Evolutionary conservation across 2,329 filamentous ascomycete species (phyloP), one percentile per base, ranked within the genome.

Genomic region (Neofusicoccum umdonicola): DNA sequence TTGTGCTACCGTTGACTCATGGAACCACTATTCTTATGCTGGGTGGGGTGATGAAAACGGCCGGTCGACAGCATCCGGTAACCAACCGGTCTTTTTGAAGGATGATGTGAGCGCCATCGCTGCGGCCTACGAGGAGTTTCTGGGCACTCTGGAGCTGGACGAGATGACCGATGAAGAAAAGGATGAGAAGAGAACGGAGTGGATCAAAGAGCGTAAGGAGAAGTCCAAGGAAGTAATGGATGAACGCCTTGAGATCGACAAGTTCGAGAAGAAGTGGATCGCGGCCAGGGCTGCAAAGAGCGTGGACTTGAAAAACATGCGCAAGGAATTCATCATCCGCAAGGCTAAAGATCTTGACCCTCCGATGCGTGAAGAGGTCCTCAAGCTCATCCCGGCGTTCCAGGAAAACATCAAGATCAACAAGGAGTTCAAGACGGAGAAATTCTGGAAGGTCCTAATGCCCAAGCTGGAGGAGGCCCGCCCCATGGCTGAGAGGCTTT

Each of bases 351-450:
- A 75, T 27, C 70, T 80, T 12, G 68, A 68, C 8, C 76, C 78
- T 3, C 76, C 79, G 9, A 77, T 81, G 56, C 68, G 62, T 34
- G 39, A 68, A 45, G 68, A 69, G 13, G 71, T 76, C 39, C 69
- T 81, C 66, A 71, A 76, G 65, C 71, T 70, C 27, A 80, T 79
- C 64, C 71, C 74, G 1, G 76, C 77, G 1, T 81, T 77, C 67
- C 71, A 74, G 17, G 72, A 74, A 27, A 73, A 77, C 19, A 69
- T 80, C 39, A 73, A 74, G 17, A 78, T 79, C 22, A 74, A 77
- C 45, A 78, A 76, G 63, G 73, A 73, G 11, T 58, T 58, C 54
- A 68, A 72, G 8, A 74, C 70, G 41, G 66, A 69, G 3, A 69
- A 72, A 51, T 67, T 70, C 8, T 76, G 74, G 73, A 67, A 68